phyloP scores from a whole-genome alignment of 768 basidiomycete genomes.

The Pleurotus citrinopileatus region DNA sequence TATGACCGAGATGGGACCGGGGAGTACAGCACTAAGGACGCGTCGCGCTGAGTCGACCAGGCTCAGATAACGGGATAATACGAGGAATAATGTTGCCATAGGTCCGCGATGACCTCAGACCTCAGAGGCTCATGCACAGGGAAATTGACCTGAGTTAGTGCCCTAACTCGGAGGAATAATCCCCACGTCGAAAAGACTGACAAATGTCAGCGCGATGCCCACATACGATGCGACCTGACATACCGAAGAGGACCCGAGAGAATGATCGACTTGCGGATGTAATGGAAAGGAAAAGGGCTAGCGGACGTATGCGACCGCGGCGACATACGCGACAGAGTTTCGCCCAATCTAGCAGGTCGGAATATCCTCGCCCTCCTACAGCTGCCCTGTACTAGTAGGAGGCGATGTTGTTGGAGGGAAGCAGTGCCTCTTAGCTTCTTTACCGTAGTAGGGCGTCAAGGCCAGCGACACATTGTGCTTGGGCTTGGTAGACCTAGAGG shows the following conservation, averaged over 20 bases:
- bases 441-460: no score
- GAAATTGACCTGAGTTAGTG: no score
- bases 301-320: conserved; percentile 4
- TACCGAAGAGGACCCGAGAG: conserved; percentile 6
- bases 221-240: not conserved
- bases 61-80: not conserved
- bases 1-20: conserved; percentile 2
- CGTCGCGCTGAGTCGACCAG: not conserved
- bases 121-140: no score
- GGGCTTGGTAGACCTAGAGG: not conserved
- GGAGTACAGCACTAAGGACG: not conserved
- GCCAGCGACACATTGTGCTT: not conserved
- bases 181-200: not conserved
- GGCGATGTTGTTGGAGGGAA: not conserved
- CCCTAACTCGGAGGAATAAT: not conserved
- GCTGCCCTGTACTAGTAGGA: not conserved
- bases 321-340: not conserved
- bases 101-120: not conserved
- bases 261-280: not conserved
- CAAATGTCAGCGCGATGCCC: not conserved
- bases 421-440: no score
- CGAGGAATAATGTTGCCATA: not conserved
- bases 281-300: not conserved
- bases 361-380: not conserved
- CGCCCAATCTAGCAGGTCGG: not conserved